Conservation (phyloP, 345 rosid species). For the Tarenaya hassleriana region DNA sequence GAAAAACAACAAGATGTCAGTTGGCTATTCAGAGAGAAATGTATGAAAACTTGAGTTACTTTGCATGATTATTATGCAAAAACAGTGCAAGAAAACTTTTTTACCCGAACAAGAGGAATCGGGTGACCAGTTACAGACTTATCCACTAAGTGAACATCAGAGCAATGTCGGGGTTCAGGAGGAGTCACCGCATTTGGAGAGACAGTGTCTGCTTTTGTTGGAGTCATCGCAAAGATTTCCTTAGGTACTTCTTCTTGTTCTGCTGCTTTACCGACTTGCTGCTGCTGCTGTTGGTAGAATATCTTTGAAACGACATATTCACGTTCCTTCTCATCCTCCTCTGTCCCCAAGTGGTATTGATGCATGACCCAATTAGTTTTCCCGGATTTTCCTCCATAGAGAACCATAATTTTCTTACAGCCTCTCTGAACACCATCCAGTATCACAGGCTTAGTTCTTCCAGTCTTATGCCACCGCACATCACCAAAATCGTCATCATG, state of each 20-base stretch:
- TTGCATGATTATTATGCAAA: neutral
- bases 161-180: conserved; percentile 49
- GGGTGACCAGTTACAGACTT: conserved; percentile 20
- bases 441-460: conserved; percentile 72
- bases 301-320: conserved; percentile 82
- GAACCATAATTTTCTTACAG: conserved; percentile 94
- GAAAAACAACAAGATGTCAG: conserved; percentile 6
- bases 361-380: conserved; percentile 98
- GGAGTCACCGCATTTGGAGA: conserved; percentile 70
- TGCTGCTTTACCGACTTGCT: conserved; percentile 29
- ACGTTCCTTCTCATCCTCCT: conserved; percentile 82
- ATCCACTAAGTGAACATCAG: conserved; percentile 30
- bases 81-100: conserved; percentile 4
- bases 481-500: conserved; percentile 68
- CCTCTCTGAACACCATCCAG: conserved; percentile 76
- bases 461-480: conserved; percentile 98
- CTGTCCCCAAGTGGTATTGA: conserved; percentile 88
- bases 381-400: conserved; percentile 76
- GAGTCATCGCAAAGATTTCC: conserved; percentile 27
- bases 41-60: too few relatives aligned
- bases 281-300: conserved; percentile 48
- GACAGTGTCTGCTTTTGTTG: conserved; percentile 63
- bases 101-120: conserved; percentile 45
- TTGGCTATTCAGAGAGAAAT: neutral
- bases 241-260: conserved; percentile 46